These are phyloP conservation scores for Trichoderma sp. DNA, from an alignment of 2,329 filamentous ascomycete genomes.

Conservation along the genomic window DNA sequence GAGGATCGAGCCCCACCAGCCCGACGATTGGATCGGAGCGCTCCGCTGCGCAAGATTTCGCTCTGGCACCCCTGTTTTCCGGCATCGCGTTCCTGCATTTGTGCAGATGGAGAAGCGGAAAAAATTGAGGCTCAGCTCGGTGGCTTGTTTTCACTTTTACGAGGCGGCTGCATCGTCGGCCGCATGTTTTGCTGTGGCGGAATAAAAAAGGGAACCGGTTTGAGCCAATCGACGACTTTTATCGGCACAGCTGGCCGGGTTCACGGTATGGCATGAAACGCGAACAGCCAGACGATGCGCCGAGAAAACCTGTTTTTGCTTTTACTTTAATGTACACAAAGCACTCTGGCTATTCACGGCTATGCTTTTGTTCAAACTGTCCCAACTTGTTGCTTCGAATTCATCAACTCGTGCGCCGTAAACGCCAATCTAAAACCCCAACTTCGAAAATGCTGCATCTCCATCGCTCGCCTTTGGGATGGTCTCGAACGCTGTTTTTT, in stretches of 20 bases:
- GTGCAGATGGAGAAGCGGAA: not conserved
- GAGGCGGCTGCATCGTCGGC: conserved; percentile 14
- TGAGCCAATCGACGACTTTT: not conserved
- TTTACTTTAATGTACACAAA: not conserved
- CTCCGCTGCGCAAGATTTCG: not conserved
- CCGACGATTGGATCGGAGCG: conserved; percentile 21
- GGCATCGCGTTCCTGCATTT: not conserved
- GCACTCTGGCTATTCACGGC: not conserved
- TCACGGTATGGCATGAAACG: not conserved
- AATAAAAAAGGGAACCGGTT: not conserved
- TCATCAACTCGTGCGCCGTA: conserved; percentile 17
- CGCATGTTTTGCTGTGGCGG: not conserved
- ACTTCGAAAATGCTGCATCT: conserved; percentile 37
- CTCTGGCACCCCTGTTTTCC: not conserved
- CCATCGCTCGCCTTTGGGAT: conserved; percentile 19
- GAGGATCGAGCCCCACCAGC: conserved; percentile 21
- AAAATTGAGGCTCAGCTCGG: conserved; percentile 6
- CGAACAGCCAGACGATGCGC: not conserved
- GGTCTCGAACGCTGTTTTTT: conserved; percentile 14
- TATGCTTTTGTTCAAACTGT: not conserved
- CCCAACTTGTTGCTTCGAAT: conserved; percentile 1
- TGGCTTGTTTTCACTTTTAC: not conserved
- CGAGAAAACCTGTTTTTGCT: not conserved
- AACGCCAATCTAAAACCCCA: conserved; percentile 31
- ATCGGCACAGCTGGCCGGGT: not conserved